A percentile compares a stretch with the other conserved stretches of the same genome.
Evolutionary conservation across 1,284 basidiomycete species (phyloP).

Genomic region (Ganoderma leucocontextum): DNA sequence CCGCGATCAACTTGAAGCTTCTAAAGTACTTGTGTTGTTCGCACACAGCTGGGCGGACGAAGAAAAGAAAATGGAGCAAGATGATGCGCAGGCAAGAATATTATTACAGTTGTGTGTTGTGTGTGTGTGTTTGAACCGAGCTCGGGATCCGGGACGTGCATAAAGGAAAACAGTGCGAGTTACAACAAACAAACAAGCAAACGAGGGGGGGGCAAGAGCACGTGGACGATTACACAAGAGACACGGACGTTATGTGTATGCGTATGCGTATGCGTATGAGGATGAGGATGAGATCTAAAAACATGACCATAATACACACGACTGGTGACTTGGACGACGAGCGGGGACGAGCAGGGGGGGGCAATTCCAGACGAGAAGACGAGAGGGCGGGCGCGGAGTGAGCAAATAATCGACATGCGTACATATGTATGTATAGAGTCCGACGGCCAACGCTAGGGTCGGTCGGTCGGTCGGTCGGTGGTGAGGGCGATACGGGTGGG

Average conservation of each 20-base stretch:
- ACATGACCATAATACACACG: background rate
- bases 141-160: conserved; percentile 6
- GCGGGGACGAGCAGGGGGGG: background rate
- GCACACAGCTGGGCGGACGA: background rate
- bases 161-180: conserved; percentile 14
- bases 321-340: background rate
- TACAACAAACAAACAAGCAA: too few species aligned
- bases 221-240: conserved; percentile 10
- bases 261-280: conserved; percentile 6
- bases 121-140: background rate
- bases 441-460: background rate
- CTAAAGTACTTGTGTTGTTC: too few species aligned
- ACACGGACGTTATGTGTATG: background rate
- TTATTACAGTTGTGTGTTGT: conserved; percentile 9
- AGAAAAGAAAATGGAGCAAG: background rate
- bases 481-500: background rate
- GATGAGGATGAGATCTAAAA: background rate
- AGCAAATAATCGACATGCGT: conserved; percentile 2
- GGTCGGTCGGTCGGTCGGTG: background rate
- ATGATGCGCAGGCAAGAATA: conserved; percentile 3
- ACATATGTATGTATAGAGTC: background rate
- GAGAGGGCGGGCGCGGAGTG: background rate
- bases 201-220: background rate
- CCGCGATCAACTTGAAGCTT: background rate
- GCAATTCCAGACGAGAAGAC: background rate